Evolutionary conservation across 805 yeast genomes (phyloP), one percentile per base, ranked within the genome.

Genomic region (Debaryomyces maramus): DNA sequence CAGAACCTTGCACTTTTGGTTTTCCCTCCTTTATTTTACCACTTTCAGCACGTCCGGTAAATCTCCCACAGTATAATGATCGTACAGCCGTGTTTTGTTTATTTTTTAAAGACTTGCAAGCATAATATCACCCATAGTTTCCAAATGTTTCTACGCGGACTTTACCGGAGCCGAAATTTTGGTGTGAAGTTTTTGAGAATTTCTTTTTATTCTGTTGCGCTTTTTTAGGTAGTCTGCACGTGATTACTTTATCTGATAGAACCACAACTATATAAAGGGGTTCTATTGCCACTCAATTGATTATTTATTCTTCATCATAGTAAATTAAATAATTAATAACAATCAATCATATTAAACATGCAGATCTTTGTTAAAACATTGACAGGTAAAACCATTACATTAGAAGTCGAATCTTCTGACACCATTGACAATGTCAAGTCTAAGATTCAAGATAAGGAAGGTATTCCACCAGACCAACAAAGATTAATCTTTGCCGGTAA

Each of bases 401-500:
- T 90, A 55, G 97, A 90, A 78, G 97, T 89, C 56, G 97, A 90
- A 77, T 88, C 97, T 51, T 88, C 96, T 46, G 97, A 90, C 80
- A 88, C 97, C 51, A 88, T 91, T 66, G 97, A 89, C 81, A 88
- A 88, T 61, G 97, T 90, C 76, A 90, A 88, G 80, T 77, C 95
- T 61, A 89, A 89, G 81, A 89, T 89, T 66, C 96, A 88, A 79
- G 97, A 88, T 78, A 88, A 87, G 77, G 96, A 89, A 71, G 97
- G 97, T 65, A 88, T 89, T 61, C 97, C 97, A 68, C 96, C 96
- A 58, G 97, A 88, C 73, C 96, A 89, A 73, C 97, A 89, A 76
- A 84, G 97, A 77, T 81, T 89, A 61, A 88, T 90, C 77, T 90
- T 89, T 62, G 97, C 97, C 59, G 97, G 97, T 81, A 89, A 88